Evolutionary conservation across 108 stramenopile genomes (phyloP).

Genomic region (Fragilaria crotonensis): DNA sequence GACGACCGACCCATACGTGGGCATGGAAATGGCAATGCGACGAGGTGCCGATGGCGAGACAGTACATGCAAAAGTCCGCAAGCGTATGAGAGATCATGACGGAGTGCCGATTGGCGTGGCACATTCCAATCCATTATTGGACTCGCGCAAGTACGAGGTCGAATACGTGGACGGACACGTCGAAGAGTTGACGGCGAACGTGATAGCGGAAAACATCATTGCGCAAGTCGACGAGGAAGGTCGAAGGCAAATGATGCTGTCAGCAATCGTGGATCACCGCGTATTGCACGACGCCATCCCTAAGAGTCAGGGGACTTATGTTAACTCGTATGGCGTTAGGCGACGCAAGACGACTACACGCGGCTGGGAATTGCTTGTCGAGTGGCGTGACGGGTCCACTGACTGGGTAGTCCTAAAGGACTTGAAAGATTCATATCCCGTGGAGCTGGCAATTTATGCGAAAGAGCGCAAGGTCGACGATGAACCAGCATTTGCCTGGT

Average conservation of each 20-base stretch:
- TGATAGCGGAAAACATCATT: conserved; percentile 12
- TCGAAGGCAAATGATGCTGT: neutral
- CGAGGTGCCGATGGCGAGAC: conserved; percentile 1
- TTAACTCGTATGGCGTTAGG: neutral
- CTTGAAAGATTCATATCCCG: conserved; percentile 28
- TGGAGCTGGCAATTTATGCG: conserved; percentile 33
- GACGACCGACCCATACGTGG: too few relatives aligned
- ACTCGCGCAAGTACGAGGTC: conserved; percentile 10
- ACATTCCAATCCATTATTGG: conserved; percentile 12
- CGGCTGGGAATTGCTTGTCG: too few relatives aligned
- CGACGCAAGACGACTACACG: conserved; percentile 19
- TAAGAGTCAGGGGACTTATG: neutral
- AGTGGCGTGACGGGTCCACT: too few relatives aligned
- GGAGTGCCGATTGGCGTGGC: conserved; percentile 1
- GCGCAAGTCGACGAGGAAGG: conserved; percentile 19
- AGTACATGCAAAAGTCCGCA: neutral
- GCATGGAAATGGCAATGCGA: conserved; percentile 11
- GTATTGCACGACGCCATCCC: neutral
- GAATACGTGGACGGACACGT: conserved; percentile 13
- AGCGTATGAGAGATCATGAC: neutral
- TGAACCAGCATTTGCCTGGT: conserved; percentile 31
- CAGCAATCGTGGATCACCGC: neutral
- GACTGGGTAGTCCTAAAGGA: conserved; percentile 19
- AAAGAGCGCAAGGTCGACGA: too few relatives aligned
- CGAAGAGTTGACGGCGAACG: conserved; percentile 9